These are phyloP conservation scores for Silene latifolia DNA, from an alignment of 148 eudicot genomes.

Conservation along the genomic window DNA sequence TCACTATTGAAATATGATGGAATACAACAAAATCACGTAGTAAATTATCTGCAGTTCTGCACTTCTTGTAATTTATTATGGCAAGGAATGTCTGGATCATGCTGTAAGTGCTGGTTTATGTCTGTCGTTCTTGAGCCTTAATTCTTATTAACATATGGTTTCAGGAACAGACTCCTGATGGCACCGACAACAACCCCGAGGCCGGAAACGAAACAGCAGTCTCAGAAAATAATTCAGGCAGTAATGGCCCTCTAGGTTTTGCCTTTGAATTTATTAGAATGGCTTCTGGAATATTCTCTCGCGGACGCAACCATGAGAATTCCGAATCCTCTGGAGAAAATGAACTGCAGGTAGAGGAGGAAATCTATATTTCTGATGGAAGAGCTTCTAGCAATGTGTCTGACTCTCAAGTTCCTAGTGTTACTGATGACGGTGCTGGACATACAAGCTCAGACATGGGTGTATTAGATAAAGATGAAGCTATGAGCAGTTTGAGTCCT, in stretches of 20 bases:
- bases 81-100: no score
- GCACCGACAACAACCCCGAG: slow-evolving; percentile 37
- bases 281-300: slow-evolving; percentile 82
- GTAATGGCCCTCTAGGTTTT: slow-evolving; percentile 66
- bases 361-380: slow-evolving; percentile 24
- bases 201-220: slow-evolving; percentile 36
- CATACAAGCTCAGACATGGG: slow-evolving; percentile 23
- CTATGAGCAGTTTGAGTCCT: slow-evolving; percentile 32
- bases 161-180: slow-evolving; percentile 43
- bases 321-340: slow-evolving; percentile 37
- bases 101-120: no score
- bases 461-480: slow-evolving; percentile 40
- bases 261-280: slow-evolving; percentile 71
- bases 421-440: slow-evolving; percentile 28
- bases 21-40: no score
- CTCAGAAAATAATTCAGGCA: slow-evolving; percentile 51
- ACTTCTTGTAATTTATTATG: no score
- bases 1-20: no score
- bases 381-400: slow-evolving; percentile 33
- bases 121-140: not conserved
- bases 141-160: slow-evolving; percentile 17
- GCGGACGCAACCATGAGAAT: slow-evolving; percentile 49
- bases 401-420: slow-evolving; percentile 39
- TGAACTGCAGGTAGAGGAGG: slow-evolving; percentile 34
- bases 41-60: no score